These are phyloP conservation scores for Coemansia sp. DNA, from an alignment of 192 early-diverging fungal species.

Conservation along the genomic window DNA sequence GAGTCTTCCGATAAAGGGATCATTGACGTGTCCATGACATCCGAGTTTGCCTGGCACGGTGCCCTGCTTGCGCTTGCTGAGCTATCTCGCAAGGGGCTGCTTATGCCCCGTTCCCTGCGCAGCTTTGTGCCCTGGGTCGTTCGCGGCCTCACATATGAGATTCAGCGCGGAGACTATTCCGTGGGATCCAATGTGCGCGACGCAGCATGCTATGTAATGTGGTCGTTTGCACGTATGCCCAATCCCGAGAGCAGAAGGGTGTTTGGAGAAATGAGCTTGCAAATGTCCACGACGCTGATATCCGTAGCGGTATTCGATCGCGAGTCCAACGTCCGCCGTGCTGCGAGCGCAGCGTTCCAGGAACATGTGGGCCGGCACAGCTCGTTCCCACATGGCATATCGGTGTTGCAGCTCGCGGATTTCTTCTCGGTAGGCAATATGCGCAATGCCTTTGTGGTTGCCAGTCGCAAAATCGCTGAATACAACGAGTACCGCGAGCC, in stretches of 20 bases:
- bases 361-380: constrained; percentile 93
- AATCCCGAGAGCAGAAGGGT: constrained; percentile 56
- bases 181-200: constrained; percentile 93
- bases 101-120: constrained; percentile 68
- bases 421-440: constrained; percentile 90
- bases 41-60: constrained; percentile 94
- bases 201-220: constrained; percentile 94
- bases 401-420: constrained; percentile 86
- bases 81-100: constrained; percentile 78
- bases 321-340: constrained; percentile 88
- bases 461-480: constrained; percentile 70
- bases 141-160: constrained; percentile 81
- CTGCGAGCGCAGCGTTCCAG: constrained; percentile 94
- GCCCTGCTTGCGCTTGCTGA: constrained; percentile 89
- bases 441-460: constrained; percentile 66
- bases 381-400: constrained; percentile 89
- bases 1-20: constrained; percentile 27
- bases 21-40: constrained; percentile 72
- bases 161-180: constrained; percentile 83
- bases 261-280: constrained; percentile 59
- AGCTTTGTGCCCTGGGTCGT: constrained; percentile 80
- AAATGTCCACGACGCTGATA: constrained; percentile 73
- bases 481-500: constrained; percentile 68
- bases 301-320: constrained; percentile 85
- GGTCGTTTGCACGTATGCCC: constrained; percentile 95